Evolutionary conservation across 2,329 filamentous ascomycete species (phyloP).

Genomic region (Atkinsonella texensis): DNA sequence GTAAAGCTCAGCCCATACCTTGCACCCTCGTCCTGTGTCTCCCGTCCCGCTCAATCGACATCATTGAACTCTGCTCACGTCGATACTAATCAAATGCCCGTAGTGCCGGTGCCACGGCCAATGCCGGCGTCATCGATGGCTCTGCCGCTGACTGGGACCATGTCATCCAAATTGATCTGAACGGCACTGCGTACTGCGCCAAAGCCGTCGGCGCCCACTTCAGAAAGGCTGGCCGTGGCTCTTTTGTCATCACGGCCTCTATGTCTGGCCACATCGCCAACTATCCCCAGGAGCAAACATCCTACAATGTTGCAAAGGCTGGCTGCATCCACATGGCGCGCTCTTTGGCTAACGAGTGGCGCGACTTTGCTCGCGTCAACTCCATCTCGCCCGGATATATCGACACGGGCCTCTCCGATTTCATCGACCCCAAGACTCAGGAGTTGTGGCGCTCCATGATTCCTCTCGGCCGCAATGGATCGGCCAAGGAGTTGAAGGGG

Average conservation of each 20-base stretch:
- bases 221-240: conserved; percentile 49
- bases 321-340: conserved; percentile 36
- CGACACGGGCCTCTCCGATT: conserved; percentile 54
- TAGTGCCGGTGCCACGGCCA: conserved; percentile 55
- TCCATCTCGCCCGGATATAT: conserved; percentile 58
- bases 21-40: conserved; percentile 28
- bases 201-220: conserved; percentile 52
- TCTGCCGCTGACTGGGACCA: conserved; percentile 54
- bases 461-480: conserved; percentile 57
- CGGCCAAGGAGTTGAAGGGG: conserved; percentile 59
- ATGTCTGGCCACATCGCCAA: conserved; percentile 64
- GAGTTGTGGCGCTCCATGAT: conserved; percentile 64
- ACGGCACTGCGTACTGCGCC: conserved; percentile 57
- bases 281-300: conserved; percentile 54
- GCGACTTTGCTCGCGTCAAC: conserved; percentile 54
- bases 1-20: conserved; percentile 29
- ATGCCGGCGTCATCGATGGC: conserved; percentile 56
- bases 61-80: too few relatives aligned
- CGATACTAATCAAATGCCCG: not conserved
- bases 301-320: conserved; percentile 54
- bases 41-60: too few relatives aligned
- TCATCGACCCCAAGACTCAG: conserved; percentile 55
- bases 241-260: conserved; percentile 56
- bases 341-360: conserved; percentile 52
- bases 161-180: conserved; percentile 51